Conservation (phyloP, 2,329 filamentous ascomycete genomes). For the Alternaria infectoria region DNA sequence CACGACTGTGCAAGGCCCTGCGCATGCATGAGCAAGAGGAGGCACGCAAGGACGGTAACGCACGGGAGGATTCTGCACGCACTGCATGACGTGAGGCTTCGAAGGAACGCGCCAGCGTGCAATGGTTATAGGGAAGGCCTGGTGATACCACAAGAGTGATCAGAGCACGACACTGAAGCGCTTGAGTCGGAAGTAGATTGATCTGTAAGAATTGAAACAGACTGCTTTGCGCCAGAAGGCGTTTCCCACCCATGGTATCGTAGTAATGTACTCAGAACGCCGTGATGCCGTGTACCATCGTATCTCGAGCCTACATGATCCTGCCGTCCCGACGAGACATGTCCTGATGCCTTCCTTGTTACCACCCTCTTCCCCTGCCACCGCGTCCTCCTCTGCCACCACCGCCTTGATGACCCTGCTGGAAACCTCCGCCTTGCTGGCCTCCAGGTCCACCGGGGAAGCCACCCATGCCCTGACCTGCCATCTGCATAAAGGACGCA, state of each 20-base stretch:
- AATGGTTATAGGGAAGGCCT: background rate
- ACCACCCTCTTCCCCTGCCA: slow-evolving; percentile 34
- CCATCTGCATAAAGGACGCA: slow-evolving; percentile 45
- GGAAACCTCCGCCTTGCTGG: slow-evolving; percentile 35
- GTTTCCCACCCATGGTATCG: slow-evolving; percentile 26
- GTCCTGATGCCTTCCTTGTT: background rate
- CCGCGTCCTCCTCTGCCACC: slow-evolving; percentile 37
- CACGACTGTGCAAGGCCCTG: background rate
- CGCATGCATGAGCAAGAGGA: background rate
- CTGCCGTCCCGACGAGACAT: background rate
- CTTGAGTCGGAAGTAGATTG: background rate
- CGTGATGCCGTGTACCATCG: slow-evolving; percentile 12
- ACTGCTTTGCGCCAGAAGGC: slow-evolving; percentile 14
- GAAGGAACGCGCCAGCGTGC: background rate
- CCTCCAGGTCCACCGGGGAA: slow-evolving; percentile 29
- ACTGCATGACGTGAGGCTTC: background rate
- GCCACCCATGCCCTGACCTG: slow-evolving; percentile 38
- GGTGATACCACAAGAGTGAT: background rate
- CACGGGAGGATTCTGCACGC: background rate
- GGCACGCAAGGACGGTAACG: background rate
- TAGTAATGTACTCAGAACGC: slow-evolving; percentile 27
- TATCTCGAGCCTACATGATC: background rate
- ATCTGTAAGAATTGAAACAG: slow-evolving; percentile 11
- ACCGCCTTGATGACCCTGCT: slow-evolving; percentile 38
- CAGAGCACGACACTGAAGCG: background rate